Evolutionary conservation across 805 yeast genomes (phyloP), one percentile per base, ranked within the genome.

Genomic region (Kazachstania viticola): DNA sequence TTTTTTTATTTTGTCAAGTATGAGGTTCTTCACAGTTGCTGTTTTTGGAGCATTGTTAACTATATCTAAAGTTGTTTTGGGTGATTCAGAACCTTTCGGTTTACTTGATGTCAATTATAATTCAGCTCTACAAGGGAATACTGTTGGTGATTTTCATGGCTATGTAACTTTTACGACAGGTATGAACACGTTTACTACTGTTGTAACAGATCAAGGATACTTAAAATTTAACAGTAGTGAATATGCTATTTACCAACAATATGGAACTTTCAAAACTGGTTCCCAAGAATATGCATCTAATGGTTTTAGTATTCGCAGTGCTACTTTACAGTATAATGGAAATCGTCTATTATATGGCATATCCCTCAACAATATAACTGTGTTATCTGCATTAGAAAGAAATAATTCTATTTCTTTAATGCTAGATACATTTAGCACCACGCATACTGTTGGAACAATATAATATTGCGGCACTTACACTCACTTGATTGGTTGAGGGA

Each of bases 271-370:
- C 8, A 40, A 34, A 11, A 42, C 39, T 16, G 49, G 49, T 27
- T 32, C 42, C 17, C 46, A 40, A 33, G 32, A 45, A 14, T 47
- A 50, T 27, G 53, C 45, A 27, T 29, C 56, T 18, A 37, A 56
- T 14, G 62, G 66, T 3, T 69, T 64, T 45, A 42, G 65, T 17
- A 54, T 69, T 40, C 18, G 43, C 6, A 46, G 54, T 28, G 67
- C 63, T 23, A 41, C 54, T 45, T 56, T 69, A 48, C 41, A 43
- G 3, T 61, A 50, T 45, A 37, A 55, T 23, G 61, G 58, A 28
- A 40, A 51, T 19, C 35, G 45, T 21, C 54, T 40, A 30, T 67
- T 63, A 55, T 44, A 49, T 24, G 65, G 67, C 26, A 56, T 62
- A 34, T 60, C 63, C 22, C 42, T 51, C 28, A 34, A 36, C 12